Conservation (phyloP, 2,329 filamentous ascomycete species). For the Fusarium siculi region DNA sequence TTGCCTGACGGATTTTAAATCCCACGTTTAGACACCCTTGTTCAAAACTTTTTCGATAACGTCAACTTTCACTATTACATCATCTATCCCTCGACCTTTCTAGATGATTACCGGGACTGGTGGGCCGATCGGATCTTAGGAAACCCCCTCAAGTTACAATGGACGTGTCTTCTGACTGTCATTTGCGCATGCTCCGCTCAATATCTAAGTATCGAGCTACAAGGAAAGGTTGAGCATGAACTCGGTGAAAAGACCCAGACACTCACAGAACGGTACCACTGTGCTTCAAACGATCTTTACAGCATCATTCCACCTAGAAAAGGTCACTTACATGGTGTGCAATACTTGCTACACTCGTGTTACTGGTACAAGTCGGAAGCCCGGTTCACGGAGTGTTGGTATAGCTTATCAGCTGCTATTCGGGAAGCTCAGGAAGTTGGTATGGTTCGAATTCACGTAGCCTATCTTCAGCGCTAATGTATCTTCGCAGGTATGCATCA, state of each 20-base stretch:
- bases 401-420: background rate
- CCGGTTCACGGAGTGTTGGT: background rate
- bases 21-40: background rate
- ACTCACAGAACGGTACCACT: background rate
- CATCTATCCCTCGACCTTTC: background rate
- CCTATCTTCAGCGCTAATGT: accelerated
- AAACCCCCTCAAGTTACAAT: background rate
- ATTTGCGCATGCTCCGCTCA: background rate
- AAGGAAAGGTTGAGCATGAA: background rate
- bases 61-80: background rate
- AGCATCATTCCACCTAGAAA: background rate
- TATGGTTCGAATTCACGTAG: accelerated
- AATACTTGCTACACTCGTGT: background rate
- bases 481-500: background rate
- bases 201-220: background rate
- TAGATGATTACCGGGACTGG: background rate
- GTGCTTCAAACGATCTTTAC: background rate
- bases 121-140: background rate
- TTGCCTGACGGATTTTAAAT: background rate
- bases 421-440: background rate
- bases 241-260: background rate
- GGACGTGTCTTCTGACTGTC: background rate
- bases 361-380: background rate
- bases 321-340: background rate
- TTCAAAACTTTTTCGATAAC: background rate